Conservation (phyloP, 2,329 filamentous ascomycete genomes). For the Verticillium nonalfalfae region DNA sequence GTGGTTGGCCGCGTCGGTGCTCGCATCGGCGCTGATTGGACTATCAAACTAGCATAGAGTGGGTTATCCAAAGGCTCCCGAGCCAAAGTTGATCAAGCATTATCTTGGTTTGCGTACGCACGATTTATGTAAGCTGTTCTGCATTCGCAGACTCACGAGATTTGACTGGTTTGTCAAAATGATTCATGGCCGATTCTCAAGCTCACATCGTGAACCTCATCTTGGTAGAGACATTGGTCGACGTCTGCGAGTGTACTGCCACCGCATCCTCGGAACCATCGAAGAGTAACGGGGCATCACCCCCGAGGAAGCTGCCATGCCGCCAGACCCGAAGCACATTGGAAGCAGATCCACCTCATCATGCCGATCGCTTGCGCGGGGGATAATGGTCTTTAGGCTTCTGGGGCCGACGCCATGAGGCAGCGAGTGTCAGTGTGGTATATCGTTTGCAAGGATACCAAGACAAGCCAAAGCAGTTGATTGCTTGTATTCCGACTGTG, state of each 20-base stretch:
- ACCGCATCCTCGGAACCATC: background rate
- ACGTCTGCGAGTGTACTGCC: background rate
- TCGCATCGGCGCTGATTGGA: constrained; percentile 49
- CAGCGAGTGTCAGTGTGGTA: background rate
- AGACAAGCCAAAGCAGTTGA: background rate
- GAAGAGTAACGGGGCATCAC: background rate
- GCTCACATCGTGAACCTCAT: background rate
- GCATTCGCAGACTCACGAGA: background rate
- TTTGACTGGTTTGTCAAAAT: too few relatives aligned
- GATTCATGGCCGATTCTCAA: too few relatives aligned
- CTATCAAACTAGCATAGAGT: constrained; percentile 23
- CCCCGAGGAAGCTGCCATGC: background rate
- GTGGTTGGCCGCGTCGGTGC: constrained; percentile 45
- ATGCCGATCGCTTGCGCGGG: background rate
- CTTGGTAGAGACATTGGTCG: background rate
- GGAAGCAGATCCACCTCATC: background rate
- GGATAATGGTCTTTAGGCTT: background rate
- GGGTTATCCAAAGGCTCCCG: background rate
- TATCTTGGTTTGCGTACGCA: background rate
- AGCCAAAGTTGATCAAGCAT: background rate
- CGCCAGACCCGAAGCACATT: background rate
- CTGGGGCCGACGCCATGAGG: background rate
- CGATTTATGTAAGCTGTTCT: background rate
- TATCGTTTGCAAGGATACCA: background rate
- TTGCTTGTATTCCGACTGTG: background rate